Percentiles rank a stretch among this genome's conserved stretches.
These are phyloP conservation scores for Xylaria hypoxylon DNA, from an alignment of 2,329 filamentous ascomycete species.

Conservation along the genomic window DNA sequence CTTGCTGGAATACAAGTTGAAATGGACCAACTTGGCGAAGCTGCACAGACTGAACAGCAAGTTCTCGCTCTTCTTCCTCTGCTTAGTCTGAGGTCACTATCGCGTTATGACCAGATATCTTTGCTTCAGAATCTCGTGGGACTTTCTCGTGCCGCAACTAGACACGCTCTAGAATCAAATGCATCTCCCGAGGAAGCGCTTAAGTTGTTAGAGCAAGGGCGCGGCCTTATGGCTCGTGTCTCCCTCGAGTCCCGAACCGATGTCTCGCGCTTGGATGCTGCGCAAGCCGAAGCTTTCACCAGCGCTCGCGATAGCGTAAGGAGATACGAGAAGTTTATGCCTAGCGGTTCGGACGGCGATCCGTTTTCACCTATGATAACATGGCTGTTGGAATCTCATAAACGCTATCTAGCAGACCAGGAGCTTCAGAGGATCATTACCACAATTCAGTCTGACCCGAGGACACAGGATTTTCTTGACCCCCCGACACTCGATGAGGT, in stretches of 20 bases:
- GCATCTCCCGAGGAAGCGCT: conserved; percentile 1
- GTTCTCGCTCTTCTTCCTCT: conserved; percentile 5
- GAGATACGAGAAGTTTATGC: not conserved
- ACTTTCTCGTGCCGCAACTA: conserved; percentile 7
- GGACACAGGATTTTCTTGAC: conserved; percentile 6
- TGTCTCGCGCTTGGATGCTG: conserved; percentile 9
- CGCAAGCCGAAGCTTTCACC: conserved; percentile 6
- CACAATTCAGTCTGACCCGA: conserved; percentile 2
- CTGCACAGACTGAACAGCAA: not conserved
- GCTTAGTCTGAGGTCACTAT: conserved; percentile 7
- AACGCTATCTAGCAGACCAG: conserved; percentile 8
- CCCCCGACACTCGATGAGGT: conserved; percentile 5
- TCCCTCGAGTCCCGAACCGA: conserved; percentile 4
- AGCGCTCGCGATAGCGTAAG: not conserved
- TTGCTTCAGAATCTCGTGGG: conserved; percentile 7
- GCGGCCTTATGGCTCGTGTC: conserved; percentile 7
- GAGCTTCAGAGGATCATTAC: conserved; percentile 9
- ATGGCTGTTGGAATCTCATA: conserved; percentile 11
- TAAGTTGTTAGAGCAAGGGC: conserved; percentile 4
- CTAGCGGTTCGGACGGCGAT: not conserved
- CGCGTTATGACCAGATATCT: conserved; percentile 8
- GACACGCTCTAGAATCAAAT: conserved; percentile 6
- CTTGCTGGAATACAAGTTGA: conserved; percentile 6
- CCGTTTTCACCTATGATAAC: conserved; percentile 9
- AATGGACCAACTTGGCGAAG: not conserved